Percentiles rank a stretch among this genome's conserved stretches.
These are phyloP conservation scores for Globisporangium cystogenes DNA, from an alignment of 352 stramenopile genomes.

Conservation along the genomic window DNA sequence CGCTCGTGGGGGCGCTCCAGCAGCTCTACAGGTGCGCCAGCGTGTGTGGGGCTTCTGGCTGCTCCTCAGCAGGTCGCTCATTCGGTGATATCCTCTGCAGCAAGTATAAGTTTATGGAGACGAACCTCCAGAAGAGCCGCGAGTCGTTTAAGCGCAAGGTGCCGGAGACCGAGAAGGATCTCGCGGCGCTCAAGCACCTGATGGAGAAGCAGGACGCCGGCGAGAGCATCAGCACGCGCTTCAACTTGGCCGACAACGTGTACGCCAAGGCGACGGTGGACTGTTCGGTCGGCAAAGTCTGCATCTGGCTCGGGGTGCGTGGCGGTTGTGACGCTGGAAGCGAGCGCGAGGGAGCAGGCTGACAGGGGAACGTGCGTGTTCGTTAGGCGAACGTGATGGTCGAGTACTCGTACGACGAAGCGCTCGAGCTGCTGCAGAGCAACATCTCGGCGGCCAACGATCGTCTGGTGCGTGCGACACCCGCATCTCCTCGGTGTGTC, in stretches of 20 bases:
- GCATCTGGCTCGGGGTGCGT: slow-evolving; percentile 94
- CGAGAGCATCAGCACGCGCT: slow-evolving; percentile 86
- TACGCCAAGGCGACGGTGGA: slow-evolving; percentile 94
- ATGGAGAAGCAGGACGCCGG: slow-evolving; percentile 61
- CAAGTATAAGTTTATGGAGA: slow-evolving; percentile 92
- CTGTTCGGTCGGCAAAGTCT: slow-evolving; percentile 87
- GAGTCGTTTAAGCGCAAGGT: slow-evolving; percentile 88
- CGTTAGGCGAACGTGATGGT: slow-evolving; percentile 93
- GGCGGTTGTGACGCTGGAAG: too few species aligned
- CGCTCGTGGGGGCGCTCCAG: slow-evolving; percentile 73
- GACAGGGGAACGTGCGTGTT: neutral
- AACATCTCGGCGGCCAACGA: slow-evolving; percentile 71
- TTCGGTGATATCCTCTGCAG: slow-evolving; percentile 13
- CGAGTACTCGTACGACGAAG: slow-evolving; percentile 97
- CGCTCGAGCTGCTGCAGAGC: slow-evolving; percentile 81
- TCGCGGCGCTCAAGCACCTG: slow-evolving; percentile 42
- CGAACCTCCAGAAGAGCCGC: slow-evolving; percentile 78
- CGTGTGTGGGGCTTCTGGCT: too few species aligned
- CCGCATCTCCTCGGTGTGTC: too few species aligned
- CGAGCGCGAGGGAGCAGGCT: too few species aligned
- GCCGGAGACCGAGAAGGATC: slow-evolving; percentile 89
- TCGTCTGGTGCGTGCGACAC: slow-evolving; percentile 52
- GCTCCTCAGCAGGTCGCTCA: neutral
- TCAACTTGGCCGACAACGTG: slow-evolving; percentile 94
- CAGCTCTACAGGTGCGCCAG: slow-evolving; percentile 62